Evolutionary conservation across 306 rosid species (phyloP).

Genomic region (Hippophae rhamnoides): DNA sequence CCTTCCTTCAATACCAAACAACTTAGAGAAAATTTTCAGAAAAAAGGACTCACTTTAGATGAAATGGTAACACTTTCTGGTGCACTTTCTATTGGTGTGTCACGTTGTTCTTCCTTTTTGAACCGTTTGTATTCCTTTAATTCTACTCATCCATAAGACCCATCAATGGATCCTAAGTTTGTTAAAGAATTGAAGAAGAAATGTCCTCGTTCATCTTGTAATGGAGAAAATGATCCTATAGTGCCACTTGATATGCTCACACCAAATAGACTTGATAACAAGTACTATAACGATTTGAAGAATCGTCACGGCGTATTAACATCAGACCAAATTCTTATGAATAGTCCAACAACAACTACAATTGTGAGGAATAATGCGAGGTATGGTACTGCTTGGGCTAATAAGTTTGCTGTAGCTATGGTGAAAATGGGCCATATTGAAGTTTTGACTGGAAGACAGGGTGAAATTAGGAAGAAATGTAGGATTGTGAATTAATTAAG

Average conservation of each 20-base stretch:
- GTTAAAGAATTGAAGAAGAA: conserved; percentile 20
- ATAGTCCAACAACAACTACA: conserved; percentile 8
- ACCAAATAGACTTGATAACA: conserved; percentile 21
- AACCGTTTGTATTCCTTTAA: conserved; percentile 20
- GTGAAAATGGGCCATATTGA: conserved; percentile 32
- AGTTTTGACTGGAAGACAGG: conserved; percentile 22
- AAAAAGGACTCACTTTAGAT: conserved; percentile 17
- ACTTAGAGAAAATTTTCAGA: conserved; percentile 3
- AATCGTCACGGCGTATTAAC: conserved; percentile 13
- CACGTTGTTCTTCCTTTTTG: conserved; percentile 32
- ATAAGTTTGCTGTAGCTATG: conserved; percentile 28
- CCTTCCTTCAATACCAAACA: conserved; percentile 18
- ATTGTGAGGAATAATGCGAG: conserved; percentile 24
- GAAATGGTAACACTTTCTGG: conserved; percentile 41
- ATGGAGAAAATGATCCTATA: neutral
- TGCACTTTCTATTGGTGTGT: conserved; percentile 36
- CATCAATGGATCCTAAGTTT: conserved; percentile 28
- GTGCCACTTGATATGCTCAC: conserved; percentile 19
- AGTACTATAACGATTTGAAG: conserved; percentile 19
- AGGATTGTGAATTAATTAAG: conserved; percentile 18
- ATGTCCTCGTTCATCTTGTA: conserved; percentile 14
- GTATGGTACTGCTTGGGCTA: conserved; percentile 23
- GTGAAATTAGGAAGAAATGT: conserved; percentile 29
- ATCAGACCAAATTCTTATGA: conserved; percentile 27
- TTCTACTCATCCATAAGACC: conserved; percentile 29